Base-by-base conservation (phyloP, 129 eudicot genomes). In the Helianthus tuberosus region DNA sequence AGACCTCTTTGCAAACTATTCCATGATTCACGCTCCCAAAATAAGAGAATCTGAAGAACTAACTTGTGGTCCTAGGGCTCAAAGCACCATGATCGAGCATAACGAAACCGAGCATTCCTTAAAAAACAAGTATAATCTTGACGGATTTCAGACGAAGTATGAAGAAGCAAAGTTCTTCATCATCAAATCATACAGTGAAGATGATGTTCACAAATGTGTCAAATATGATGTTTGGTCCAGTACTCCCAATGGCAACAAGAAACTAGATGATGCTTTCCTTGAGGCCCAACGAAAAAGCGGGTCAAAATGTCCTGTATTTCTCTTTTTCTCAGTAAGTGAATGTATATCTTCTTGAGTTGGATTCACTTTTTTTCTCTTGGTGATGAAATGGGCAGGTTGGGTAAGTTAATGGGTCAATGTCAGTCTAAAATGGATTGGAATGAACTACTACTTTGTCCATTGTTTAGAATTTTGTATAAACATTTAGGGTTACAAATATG, bases 151-250 rank as follows among this genome's bases (percentile, higher is more conserved):
- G 69, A 85, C 80, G 4, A 77, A 80, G 16, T 89, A 87, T 35
- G 88, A 86, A 5, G 68, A 80, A 49, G 96, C 96, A 5, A 93
- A 93, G 74, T 90, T 89, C 71, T 93, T 48, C 59, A 83, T 93
- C 65, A 93, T 93, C 61, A 93, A 93, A 82, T 93, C 98, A 14
- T 93, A 84, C 79, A 93, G 98, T 64, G 98, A 93, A 85, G 98
- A 89, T 49, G 98, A 93, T 63, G 71, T 93, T 46, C 98, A 93
- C 74, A 93, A 88, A 78, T 84, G 96, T 72, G 82, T 93, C 44
- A 93, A 93, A 70, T 93, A 89, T 72, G 80, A 87, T 66, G 98
- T 93, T 81, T 93, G 98, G 98, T 89, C 98, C 6, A 93, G 98
- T 73, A 93, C 98, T 7, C 89, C 92, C 5, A 88, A 84, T 61